Evolutionary conservation across 1,284 basidiomycete species (phyloP).

Genomic region (Fereydounia khargensis): DNA sequence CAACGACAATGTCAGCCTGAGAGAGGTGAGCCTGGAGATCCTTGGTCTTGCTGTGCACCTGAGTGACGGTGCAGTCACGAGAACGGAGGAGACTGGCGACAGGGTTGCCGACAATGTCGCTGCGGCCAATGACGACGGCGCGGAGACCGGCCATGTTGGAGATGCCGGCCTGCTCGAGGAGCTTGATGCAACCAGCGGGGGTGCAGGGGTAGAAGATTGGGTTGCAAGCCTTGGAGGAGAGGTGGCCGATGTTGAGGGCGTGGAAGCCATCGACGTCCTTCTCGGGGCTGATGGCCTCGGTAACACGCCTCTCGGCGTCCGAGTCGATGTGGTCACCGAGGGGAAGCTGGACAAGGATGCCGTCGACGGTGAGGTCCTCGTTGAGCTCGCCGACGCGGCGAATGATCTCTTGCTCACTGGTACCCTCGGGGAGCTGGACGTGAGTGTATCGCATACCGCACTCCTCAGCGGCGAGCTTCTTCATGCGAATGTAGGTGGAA

Average conservation of each 20-base stretch:
- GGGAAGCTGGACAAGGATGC: constrained; percentile 95
- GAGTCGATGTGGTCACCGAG: constrained; percentile 79
- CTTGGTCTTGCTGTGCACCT: constrained; percentile 88
- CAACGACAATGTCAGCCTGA: constrained; percentile 85
- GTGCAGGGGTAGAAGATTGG: constrained; percentile 95
- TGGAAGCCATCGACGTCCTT: constrained; percentile 99
- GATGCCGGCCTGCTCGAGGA: constrained; percentile 81
- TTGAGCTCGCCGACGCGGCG: constrained; percentile 78
- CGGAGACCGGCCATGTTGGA: constrained; percentile 63
- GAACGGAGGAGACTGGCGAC: constrained; percentile 86
- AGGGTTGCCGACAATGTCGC: constrained; percentile 96
- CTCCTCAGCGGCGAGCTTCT: constrained; percentile 90
- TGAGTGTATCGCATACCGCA: constrained; percentile 88
- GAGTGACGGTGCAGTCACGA: constrained; percentile 92
- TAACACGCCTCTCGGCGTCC: constrained; percentile 84
- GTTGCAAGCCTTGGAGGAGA: constrained; percentile 83
- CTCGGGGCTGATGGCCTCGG: constrained; percentile 86
- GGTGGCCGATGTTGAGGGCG: constrained; percentile 95
- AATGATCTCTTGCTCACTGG: constrained; percentile 74
- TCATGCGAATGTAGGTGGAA: constrained; percentile 93
- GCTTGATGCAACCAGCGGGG: constrained; percentile 84
- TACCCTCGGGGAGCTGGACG: constrained; percentile 68
- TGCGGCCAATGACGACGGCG: constrained; percentile 91
- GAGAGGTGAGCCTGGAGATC: constrained; percentile 72
- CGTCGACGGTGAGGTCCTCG: constrained; percentile 76